phyloP scores from a whole-genome alignment of 208 protist genomes.

The Lotmaria passim region DNA sequence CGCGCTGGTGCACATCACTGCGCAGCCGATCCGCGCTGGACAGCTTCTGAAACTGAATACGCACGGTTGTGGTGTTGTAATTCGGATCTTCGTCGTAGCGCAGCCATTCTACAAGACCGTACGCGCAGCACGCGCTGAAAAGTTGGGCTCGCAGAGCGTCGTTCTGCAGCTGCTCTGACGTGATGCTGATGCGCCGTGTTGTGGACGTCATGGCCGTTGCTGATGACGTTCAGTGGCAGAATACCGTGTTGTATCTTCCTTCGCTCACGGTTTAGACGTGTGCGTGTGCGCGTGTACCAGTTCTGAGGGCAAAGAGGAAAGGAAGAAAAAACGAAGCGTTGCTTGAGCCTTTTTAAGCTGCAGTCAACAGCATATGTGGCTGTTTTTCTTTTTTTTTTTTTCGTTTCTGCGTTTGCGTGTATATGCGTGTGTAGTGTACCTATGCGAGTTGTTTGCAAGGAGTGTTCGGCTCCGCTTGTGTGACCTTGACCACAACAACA shows the following conservation, averaged over 20 bases:
- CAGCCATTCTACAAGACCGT: slow-evolving; percentile 68
- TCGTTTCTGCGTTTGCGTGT: background rate
- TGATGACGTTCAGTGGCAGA: too few species aligned
- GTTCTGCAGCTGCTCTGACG: slow-evolving; percentile 54
- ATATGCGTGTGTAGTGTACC: too few species aligned
- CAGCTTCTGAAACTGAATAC: slow-evolving; percentile 77
- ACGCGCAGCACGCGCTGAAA: slow-evolving; percentile 64
- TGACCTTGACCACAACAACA: too few species aligned
- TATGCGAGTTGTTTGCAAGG: too few species aligned
- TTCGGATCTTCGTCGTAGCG: slow-evolving; percentile 52
- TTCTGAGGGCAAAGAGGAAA: background rate
- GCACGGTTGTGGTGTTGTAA: slow-evolving; percentile 58
- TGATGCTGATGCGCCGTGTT: slow-evolving; percentile 55
- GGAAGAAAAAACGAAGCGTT: background rate
- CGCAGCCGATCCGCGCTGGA: slow-evolving; percentile 66
- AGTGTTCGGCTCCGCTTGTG: too few species aligned
- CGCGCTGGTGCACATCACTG: slow-evolving; percentile 40
- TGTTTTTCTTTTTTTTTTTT: too few species aligned
- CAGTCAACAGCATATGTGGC: too few species aligned
- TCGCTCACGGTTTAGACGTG: background rate
- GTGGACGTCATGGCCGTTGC: slow-evolving; percentile 16
- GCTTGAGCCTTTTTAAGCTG: background rate
- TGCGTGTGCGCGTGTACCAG: background rate
- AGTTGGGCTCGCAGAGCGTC: slow-evolving; percentile 52
- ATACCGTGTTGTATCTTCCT: background rate